Evolutionary conservation across 768 basidiomycete species (phyloP), one percentile per base, ranked within the genome.

Genomic region (Tylopilus sp.): DNA sequence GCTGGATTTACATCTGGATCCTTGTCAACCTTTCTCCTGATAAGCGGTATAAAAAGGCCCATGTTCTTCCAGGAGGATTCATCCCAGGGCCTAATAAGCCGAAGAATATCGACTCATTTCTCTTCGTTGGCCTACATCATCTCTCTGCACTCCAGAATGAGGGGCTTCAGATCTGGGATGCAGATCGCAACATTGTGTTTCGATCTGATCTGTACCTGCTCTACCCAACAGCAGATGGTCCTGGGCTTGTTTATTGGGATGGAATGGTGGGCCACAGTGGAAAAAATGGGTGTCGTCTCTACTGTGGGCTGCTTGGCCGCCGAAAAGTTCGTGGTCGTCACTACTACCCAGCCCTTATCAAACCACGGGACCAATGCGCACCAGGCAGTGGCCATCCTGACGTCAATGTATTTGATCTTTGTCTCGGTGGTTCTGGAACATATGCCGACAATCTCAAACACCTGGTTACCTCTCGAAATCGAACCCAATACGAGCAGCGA

Each of bases 381-480:
- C 48, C 70, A 0, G 71, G 69, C 0, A 70, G 60, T 28, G 42
- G 63, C 46, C 74, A 75, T 46, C 10, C 26, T 3, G 70, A 76
- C 37, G 45, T 74, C 3, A 45, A 69, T 17, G 41, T 70, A 11
- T 58, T 62, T 12, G 24, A 52, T 31, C 45, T 57, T 40, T 60
- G 46, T 1, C 38, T 22, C 4, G 54, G 38, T 14, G 38, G 62
- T 4, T 56, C 48, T 5, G 22, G 19, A 38, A 1, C 8, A 36
- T 36, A 36, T 17, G 7, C 19, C 22, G 19, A n/a, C n/a, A n/a
- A n/a, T n/a, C n/a, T n/a, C n/a, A n/a, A n/a, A n/a, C n/a, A n/a
- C 9, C 13, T 0, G 49, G 62, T 1, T 66, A 48, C 3, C 4
- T 3, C 11, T 2, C 42, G 6, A 50, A 70, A 59, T n/a, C 34